Conservation (phyloP, 1,139 yeast species). For the Pichiaceae sp. region DNA sequence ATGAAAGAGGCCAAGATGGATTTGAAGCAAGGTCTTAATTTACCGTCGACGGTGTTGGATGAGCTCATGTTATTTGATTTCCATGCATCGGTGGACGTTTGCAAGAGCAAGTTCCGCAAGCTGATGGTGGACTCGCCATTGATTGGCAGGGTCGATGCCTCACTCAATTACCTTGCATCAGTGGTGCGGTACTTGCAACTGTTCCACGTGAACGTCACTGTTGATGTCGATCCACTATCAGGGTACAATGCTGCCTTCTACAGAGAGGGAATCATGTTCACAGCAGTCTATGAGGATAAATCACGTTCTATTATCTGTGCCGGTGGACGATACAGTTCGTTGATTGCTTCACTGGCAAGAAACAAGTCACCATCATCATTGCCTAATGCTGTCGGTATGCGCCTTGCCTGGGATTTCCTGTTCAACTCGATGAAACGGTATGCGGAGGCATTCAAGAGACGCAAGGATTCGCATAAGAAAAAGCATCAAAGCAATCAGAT, state of each 20-base stretch:
- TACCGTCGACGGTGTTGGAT: constrained; percentile 74
- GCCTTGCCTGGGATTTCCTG: constrained; percentile 58
- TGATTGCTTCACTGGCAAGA: constrained; percentile 57
- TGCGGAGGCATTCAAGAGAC: constrained; percentile 31
- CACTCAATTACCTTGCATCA: constrained; percentile 49
- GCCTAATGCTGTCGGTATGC: constrained; percentile 77
- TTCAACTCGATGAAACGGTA: constrained; percentile 40
- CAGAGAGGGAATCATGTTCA: constrained; percentile 78
- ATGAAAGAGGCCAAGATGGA: constrained; percentile 57
- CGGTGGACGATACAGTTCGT: constrained; percentile 84
- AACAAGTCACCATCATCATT: constrained; percentile 21
- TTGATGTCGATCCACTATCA: constrained; percentile 62
- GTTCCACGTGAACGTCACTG: constrained; percentile 41
- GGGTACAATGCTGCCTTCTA: constrained; percentile 78
- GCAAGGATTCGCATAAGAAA: constrained; percentile 16
- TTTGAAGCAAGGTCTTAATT: constrained; percentile 60
- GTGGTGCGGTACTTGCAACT: constrained; percentile 47
- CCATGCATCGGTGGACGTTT: constrained; percentile 54
- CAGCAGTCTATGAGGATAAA: constrained; percentile 60
- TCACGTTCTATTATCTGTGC: constrained; percentile 57
- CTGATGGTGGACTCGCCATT: constrained; percentile 72
- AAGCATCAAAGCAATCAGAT: constrained; percentile 26
- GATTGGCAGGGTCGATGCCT: constrained; percentile 50
- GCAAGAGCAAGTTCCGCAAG: constrained; percentile 53
- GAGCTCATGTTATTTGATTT: constrained; percentile 80